A percentile compares a stretch with the other conserved stretches of the same genome.
phyloP scores from a whole-genome alignment of 2,329 filamentous ascomycete species.

The Pseudocercospora vitis region DNA sequence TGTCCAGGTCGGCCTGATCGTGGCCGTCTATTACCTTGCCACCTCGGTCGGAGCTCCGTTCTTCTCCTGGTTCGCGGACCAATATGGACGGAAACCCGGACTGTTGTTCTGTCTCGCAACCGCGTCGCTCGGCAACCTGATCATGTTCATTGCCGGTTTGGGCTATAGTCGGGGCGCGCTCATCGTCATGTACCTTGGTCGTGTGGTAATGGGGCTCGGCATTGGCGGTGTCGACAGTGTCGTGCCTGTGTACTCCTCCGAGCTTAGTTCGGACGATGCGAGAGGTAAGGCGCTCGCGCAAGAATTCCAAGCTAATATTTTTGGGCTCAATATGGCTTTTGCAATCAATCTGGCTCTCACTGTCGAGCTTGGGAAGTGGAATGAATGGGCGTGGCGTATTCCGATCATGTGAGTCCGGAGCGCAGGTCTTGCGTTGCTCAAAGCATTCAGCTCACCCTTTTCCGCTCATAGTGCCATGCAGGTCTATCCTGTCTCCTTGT shows the following conservation, averaged over 20 bases:
- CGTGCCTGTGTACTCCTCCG: constrained; percentile 60
- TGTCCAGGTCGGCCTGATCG: constrained; percentile 59
- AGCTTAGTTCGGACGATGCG: constrained; percentile 57
- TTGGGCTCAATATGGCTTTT: constrained; percentile 62
- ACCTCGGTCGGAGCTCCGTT: constrained; percentile 58
- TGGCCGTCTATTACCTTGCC: constrained; percentile 64
- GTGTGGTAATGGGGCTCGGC: constrained; percentile 57
- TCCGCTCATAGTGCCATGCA: constrained; percentile 51
- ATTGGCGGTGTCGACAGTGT: constrained; percentile 62
- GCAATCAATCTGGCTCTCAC: constrained; percentile 59
- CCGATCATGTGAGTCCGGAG: constrained; percentile 52
- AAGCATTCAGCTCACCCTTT: background rate
- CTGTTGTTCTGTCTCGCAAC: constrained; percentile 58
- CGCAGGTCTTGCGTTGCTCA: background rate
- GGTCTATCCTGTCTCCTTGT: constrained; percentile 55
- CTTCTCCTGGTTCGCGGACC: constrained; percentile 58
- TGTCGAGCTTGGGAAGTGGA: constrained; percentile 53
- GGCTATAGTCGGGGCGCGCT: constrained; percentile 45
- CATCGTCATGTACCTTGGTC: constrained; percentile 52
- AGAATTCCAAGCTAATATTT: constrained; percentile 65
- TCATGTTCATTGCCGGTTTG: constrained; percentile 61
- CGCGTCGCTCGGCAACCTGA: constrained; percentile 56
- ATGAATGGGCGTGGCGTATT: constrained; percentile 62
- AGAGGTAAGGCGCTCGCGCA: constrained; percentile 60
- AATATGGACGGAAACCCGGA: constrained; percentile 54